Evolutionary conservation across 2,329 filamentous ascomycete genomes (phyloP), one percentile per base, ranked within the genome.

Genomic region (Thyridium curvatum): DNA sequence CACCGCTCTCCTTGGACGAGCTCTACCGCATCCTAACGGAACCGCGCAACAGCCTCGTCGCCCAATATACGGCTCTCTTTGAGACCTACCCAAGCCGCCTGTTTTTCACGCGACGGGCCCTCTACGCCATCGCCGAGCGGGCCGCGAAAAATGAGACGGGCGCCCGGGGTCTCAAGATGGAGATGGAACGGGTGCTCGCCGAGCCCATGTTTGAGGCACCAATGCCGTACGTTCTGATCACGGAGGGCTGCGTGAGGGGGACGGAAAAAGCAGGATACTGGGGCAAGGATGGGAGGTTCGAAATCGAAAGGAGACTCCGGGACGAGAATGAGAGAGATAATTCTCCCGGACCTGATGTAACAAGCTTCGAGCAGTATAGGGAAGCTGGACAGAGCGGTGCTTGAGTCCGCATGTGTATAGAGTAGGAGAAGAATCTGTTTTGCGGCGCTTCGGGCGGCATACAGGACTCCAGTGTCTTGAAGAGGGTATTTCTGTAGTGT

Each of bases 11-110:
- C 2, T 65, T 72, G 12, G 56, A 70, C 17, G 77, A 82, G 42
- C 78, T 98, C 12, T 79, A 91, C 38, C 82, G 90, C 38, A 93
- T 98, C 45, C 72, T 98, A 30, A 96, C 88, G 0, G 91, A 97
- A 58, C 93, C 93, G 1, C 81, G 86, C 41, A 95, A 96, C 64
- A 87, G 83, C 38, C 74, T 98, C 1, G 72, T 95, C 3, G 79
- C 83, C 34, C 93, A 98, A 62, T 97, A 96, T 60, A 85, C 82
- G 14, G 82, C 89, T 3, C 77, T 96, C 2, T 96, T 97, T 55
- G 78, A 84, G 41, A 82, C 78, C 1, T 83, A 80, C 45, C 84
- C 93, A 0, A 88, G 84, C 39, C 83, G 86, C 35, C 69, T 98
- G 3, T 79, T 78, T 47, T 94, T 97, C 63, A 96, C 91, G 0